Evolutionary conservation across 192 early-diverging fungal genomes (phyloP).

Genomic region (Cetraspora pellucida): DNA sequence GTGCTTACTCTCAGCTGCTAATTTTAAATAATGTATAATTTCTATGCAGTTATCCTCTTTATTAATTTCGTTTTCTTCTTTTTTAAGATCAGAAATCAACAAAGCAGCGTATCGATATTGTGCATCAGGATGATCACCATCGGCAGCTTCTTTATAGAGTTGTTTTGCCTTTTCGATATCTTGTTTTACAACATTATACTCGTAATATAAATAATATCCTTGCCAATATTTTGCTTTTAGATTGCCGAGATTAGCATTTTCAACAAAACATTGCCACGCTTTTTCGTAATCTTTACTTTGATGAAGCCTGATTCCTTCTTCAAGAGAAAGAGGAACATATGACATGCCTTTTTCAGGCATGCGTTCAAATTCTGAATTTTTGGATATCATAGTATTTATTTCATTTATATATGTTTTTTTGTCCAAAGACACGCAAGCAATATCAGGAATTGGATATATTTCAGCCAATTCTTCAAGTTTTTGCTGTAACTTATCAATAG

Average conservation of each 20-base stretch:
- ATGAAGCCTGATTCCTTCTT: background rate
- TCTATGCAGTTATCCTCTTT: too few species aligned
- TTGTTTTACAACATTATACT: background rate
- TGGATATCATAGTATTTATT: background rate
- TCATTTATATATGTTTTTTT: background rate
- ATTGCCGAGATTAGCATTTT: background rate
- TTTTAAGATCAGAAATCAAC: background rate
- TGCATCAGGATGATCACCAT: background rate
- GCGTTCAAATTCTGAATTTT: too few species aligned
- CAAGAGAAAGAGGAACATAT: background rate
- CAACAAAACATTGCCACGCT: background rate
- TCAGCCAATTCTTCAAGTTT: background rate
- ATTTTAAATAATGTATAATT: too few species aligned
- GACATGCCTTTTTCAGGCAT: too few species aligned
- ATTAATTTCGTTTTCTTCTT: too few species aligned
- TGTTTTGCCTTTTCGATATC: background rate
- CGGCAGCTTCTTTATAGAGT: background rate
- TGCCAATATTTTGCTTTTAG: background rate
- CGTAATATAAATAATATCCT: background rate
- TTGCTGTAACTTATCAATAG: background rate
- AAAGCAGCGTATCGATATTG: background rate
- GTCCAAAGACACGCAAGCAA: background rate
- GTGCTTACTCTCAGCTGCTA: too few species aligned
- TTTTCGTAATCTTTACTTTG: background rate
- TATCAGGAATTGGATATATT: background rate